Evolutionary conservation across 495 filamentous ascomycete species (phyloP), one percentile per base, ranked within the genome.

Genomic region (Podospora pseudoanserina): DNA sequence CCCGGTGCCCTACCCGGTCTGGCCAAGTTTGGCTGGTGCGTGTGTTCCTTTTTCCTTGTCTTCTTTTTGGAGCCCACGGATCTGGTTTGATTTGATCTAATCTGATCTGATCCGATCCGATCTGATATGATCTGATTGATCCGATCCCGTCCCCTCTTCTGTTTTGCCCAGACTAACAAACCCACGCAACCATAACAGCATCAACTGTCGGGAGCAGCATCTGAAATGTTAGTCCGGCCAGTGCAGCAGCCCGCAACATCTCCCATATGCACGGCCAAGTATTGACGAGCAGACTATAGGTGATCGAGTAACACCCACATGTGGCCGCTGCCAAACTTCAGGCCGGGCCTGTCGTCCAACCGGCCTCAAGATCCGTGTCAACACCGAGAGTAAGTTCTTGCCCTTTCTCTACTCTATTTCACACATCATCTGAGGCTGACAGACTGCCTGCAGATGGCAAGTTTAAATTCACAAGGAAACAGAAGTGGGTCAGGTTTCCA

Each of bases 141-240:
- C 39, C 13, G 39, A 49, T 49, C 39, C 39, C 0, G 13, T 49
- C 39, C 39, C 5, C 2, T 49, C 15, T 39, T 5, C 34, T 39
- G 34, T 11, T 11, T 39, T 39, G 34, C 30, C 28, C 67, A 32
- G 26, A 32, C n/a, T 11, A 30, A 32, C 64, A 30, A 59, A 30
- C 0, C 15, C 34, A 15, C 15, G 1, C 44, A 28, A 57, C 11
- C 9, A 30, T 34, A 61, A 68, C 64, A 83, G 82, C 70, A 75
- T 77, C 66, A 81, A 78, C 20, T 84, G 82, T 65, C 78, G 82
- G 60, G 75, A 81, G 67, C 76, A 80, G 68, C 82, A 83, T 65
- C 72, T 83, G 4, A 81, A 79, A 79, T 84, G 82, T 82, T 11
- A 49, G 74, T 66, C 64, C 23, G 13, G 60, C 58, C 20, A 11